Evolutionary conservation across 306 rosid species (phyloP), one percentile per base, ranked within the genome.

Genomic region (Cicer arietinum): DNA sequence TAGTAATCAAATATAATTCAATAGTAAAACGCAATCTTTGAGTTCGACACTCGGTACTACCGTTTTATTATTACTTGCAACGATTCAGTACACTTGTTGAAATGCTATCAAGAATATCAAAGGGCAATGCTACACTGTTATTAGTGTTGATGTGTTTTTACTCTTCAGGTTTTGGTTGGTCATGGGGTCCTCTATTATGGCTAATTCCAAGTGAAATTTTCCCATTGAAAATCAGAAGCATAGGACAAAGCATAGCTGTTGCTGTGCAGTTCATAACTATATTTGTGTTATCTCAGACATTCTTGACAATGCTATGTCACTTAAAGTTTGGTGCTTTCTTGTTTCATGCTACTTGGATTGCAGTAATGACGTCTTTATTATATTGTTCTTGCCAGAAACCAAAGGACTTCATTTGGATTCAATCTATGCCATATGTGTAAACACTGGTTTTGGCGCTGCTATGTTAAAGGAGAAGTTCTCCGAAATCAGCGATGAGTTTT

Each of bases 361-460:
- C 70, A 0, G 50, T 64, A 0, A 90, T 88, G 96, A 90, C 93
- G 44, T 78, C 43, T 88, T 90, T 54, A 39, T 86, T 7, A 43
- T 76, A 0, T 58, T 88, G 10, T 86, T 88, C 71, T 40, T 90
- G 78, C 96, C 91, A 13, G 96, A 90, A 82, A 88, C 96, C 10
- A 90, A 88, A 79, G 96, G 90, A 1, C 75, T 90, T 73, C 88
- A 78, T 6, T 37, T 90, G 72, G 86, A 88, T 6, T 71, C 81
- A 0, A 86, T 86, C 80, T 51, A 76, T 30, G 46, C 41, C 0
- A 74, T 90, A 1, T 90, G 91, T 77, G 69, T 67, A 80, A 61
- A 61, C 96, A 88, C 74, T 88, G 91, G 96, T 90, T 58, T 41
- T 88, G 93, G 91, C 39, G 74, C 10, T 78, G 91, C n/a, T 90